Evolutionary conservation across 495 filamentous ascomycete species (phyloP), one percentile per base, ranked within the genome.

Genomic region (Daldinia loculata): DNA sequence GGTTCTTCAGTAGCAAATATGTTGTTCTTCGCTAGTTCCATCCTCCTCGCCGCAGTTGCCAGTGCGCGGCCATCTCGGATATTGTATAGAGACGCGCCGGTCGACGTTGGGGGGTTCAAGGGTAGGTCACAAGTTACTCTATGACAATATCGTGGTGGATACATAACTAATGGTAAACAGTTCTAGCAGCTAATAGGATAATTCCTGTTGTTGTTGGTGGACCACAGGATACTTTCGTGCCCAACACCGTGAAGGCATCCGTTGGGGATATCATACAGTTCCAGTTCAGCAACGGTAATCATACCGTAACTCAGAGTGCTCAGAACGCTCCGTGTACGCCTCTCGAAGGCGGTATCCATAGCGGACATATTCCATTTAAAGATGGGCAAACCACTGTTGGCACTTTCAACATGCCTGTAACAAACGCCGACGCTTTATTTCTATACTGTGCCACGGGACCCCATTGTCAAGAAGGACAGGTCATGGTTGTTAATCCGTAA

Each of bases 391-490:
- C 81, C 4, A 82, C 77, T 32, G 71, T 77, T 32, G 62, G 59
- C 6, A 77, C 75, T 3, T 88, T 84, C 74, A 80, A 79, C 32
- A 74, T 86, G 62, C 76, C 74, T 1, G 73, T 87, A 7, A 82
- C 81, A 34, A 78, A 79, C 45, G 79, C 83, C 3, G 79, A 79
- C 14, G 83, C 85, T 5, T 79, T 87, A 43, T 87, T 81, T 77
- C 78, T 85, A 60, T 86, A 86, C 76, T 87, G 84, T 67, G 80
- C 83, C 4, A 80, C 82, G 19, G 78, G 61, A 0, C 74, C 72
- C 29, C 85, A 88, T 67, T 87, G 85, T 45, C 76, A 82, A 58
- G 63, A 66, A 22, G 86, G 85, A 11, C 86, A 86, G 81, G 80
- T 84, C n/a, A 81, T 82, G 61, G 78, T 80, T 15, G 80, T 87